Conservation (phyloP, 192 early-diverging fungal genomes). For the Mortierella hygrophila region DNA sequence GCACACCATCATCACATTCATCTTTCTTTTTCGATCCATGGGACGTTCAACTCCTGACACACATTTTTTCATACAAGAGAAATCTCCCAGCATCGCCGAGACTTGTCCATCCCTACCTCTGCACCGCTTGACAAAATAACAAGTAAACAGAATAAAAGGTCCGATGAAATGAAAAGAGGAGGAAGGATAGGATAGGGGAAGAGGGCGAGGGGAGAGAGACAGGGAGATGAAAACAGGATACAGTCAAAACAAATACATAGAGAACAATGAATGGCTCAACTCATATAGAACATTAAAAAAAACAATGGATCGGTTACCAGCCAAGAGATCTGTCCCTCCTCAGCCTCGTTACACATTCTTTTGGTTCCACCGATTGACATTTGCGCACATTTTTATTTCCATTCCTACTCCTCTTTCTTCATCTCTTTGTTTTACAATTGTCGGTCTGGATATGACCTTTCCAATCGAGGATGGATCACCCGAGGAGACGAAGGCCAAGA, state of each 20-base stretch:
- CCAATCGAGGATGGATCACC: conserved; percentile 2
- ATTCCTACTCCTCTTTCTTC: neutral
- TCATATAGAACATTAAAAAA: neutral
- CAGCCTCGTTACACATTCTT: neutral
- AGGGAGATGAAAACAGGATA: neutral
- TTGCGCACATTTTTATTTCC: neutral
- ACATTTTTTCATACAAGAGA: neutral
- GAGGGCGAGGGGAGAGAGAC: neutral
- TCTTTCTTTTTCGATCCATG: too few relatives aligned
- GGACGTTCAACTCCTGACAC: too few relatives aligned
- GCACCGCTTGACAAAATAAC: neutral
- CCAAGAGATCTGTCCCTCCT: neutral
- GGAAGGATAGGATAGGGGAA: neutral
- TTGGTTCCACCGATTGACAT: neutral
- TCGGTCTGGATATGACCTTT: neutral
- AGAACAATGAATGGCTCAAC: neutral
- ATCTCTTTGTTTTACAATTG: neutral
- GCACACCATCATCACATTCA: too few relatives aligned
- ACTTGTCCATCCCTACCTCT: neutral
- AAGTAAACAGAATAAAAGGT: neutral
- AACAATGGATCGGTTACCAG: neutral
- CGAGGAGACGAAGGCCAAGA: neutral
- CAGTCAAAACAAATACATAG: neutral
- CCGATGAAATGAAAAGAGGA: neutral
- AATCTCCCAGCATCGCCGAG: neutral